A percentile compares a stretch with the other conserved stretches of the same genome.
These are phyloP conservation scores for Dalbergia cultrata DNA, from an alignment of 306 rosid genomes.

Conservation along the genomic window DNA sequence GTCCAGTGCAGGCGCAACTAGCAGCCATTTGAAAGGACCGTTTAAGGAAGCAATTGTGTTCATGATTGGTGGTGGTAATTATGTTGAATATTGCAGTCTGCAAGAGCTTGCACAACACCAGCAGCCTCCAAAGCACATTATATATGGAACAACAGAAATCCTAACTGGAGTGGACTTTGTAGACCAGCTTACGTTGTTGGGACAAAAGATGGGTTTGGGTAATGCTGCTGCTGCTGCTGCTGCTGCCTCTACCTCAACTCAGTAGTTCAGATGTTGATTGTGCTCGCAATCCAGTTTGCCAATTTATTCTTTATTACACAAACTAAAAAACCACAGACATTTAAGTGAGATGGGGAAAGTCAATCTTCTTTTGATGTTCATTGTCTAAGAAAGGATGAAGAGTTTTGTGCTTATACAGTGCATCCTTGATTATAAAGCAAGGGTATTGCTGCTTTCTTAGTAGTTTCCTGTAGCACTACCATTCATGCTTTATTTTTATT, in stretches of 20 bases:
- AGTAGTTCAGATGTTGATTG: constrained; percentile 51
- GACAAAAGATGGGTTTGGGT: constrained; percentile 95
- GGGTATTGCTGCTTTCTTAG: constrained; percentile 40
- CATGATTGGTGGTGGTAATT: constrained; percentile 98
- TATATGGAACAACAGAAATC: constrained; percentile 92
- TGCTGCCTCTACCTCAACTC: constrained; percentile 59
- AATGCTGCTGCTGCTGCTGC: constrained; percentile 32
- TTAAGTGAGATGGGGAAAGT: constrained; percentile 37
- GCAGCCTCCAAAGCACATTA: constrained; percentile 85
- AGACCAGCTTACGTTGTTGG: constrained; percentile 86
- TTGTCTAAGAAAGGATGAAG: constrained; percentile 44
- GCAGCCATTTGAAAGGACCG: constrained; percentile 88
- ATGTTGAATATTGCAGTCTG: constrained; percentile 89
- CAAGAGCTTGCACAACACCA: constrained; percentile 83
- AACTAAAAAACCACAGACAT: constrained; percentile 33
- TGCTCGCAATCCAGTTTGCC: constrained; percentile 32
- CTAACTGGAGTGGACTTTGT: constrained; percentile 93
- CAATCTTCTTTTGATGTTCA: constrained; percentile 37
- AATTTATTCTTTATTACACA: constrained; percentile 44
- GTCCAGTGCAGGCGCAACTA: constrained; percentile 75
- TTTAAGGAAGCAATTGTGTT: constrained; percentile 94
- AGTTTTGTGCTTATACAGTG: constrained; percentile 34
- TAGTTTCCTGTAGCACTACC: constrained; percentile 39
- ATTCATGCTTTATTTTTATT: constrained; percentile 43
- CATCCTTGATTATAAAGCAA: constrained; percentile 47